A percentile compares a stretch with the other conserved stretches of the same genome.
These are phyloP conservation scores for Casuarina cunninghamiana DNA, from an alignment of 306 rosid genomes.

Conservation along the genomic window DNA sequence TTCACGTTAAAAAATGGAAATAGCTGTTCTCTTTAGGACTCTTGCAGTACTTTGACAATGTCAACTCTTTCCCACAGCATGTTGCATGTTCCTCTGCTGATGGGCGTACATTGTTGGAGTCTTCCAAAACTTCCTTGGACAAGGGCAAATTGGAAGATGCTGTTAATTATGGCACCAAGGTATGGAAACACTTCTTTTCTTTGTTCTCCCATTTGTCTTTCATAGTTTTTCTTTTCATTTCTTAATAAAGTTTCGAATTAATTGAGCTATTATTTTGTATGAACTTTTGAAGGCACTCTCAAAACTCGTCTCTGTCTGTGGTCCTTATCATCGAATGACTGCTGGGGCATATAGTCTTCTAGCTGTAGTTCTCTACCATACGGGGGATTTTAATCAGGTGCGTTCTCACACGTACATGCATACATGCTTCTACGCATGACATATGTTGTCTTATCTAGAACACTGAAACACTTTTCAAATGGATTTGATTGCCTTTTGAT, in stretches of 20 bases:
- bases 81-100: conserved; percentile 99
- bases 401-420: conserved; percentile 15
- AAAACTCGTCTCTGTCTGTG: conserved; percentile 86
- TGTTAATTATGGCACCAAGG: conserved; percentile 95
- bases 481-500: neutral
- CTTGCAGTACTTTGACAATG: conserved; percentile 23
- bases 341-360: conserved; percentile 99
- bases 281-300: conserved; percentile 75
- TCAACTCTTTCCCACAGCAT: conserved; percentile 52
- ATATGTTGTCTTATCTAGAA: neutral
- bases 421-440: conserved; percentile 18
- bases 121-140: conserved; percentile 93
- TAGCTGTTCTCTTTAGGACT: conserved; percentile 14
- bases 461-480: neutral
- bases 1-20: conserved; percentile 5
- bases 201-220: neutral
- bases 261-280: conserved; percentile 30
- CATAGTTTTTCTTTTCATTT: neutral
- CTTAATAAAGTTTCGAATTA: conserved; percentile 14
- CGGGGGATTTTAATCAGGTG: conserved; percentile 98
- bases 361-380: conserved; percentile 95
- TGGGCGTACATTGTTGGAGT: conserved; percentile 93
- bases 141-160: conserved; percentile 99
- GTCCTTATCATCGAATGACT: conserved; percentile 98
- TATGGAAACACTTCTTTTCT: conserved; percentile 31